Base-by-base conservation (phyloP, 2,329 filamentous ascomycete genomes). In the Diaporthe citri region DNA sequence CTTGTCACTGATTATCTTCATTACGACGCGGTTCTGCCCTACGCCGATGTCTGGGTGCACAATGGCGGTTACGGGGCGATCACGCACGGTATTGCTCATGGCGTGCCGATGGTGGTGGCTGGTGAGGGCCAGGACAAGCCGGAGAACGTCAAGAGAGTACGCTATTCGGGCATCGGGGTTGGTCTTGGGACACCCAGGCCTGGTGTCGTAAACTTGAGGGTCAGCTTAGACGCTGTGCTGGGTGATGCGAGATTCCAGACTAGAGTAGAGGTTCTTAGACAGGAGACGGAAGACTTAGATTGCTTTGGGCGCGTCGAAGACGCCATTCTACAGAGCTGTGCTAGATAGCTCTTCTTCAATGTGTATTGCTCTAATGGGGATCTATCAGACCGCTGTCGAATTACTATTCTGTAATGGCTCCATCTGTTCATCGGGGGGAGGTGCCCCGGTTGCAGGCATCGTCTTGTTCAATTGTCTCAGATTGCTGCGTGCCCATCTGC, bases 71-170 rank as follows among this genome's bases (percentile, higher is more conserved):
- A 84, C 74, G 84, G 84, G 6, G 84, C 84, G 5, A 81, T 85
- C 13, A 83, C 81, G 67, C 84, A 86, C 71, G 84, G 84, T 17
- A 81, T 86, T 59, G 82, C 82, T 9, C 81, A 84, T 70, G 84
- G 82, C 5, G 82, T 85, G 31, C 84, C 84, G 4, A 84, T 85
- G 83, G 82, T 86, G 0, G 80, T 84, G 3, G 83, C 83, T 0
- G 84, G 84, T 22, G 84, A 85, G 73, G 83, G 83, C 1, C 84
- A 85, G 80, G 84, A 86, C 76, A 86, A 86, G 80, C 78, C 80
- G 7, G 84, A 85, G 75, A 85, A 84, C 74, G 80, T 82, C 6
- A 78, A 77, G 43, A 78, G 84, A 2, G 80, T 84, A 2, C 81
- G 80, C 3, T 83, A 77, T 76, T 80, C 80, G 5, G 82, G 83